Evolutionary conservation across 805 yeast genomes (phyloP).

Genomic region (Diddensiella transvaalensis): DNA sequence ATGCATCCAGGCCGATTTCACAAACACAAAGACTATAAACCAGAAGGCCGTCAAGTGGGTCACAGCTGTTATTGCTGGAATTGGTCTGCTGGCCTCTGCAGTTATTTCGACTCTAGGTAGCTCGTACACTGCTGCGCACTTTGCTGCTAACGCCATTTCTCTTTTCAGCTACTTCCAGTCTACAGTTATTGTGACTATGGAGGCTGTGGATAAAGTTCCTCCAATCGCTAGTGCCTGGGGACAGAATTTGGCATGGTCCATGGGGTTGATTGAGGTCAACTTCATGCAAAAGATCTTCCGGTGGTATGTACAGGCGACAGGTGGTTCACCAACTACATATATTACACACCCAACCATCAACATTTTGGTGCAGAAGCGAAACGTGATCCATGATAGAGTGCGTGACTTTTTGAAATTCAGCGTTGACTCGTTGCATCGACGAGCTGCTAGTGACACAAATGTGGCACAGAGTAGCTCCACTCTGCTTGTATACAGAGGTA

Average conservation of each 20-base stretch:
- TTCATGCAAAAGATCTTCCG: slow-evolving; percentile 85
- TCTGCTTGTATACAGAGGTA: slow-evolving; percentile 77
- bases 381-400: slow-evolving; percentile 21
- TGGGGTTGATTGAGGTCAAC: slow-evolving; percentile 74
- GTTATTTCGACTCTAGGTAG: slow-evolving; percentile 79
- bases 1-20: slow-evolving; percentile 70
- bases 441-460: neutral
- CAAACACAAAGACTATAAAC: slow-evolving; percentile 76
- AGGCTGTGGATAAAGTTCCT: slow-evolving; percentile 79
- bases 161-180: slow-evolving; percentile 85
- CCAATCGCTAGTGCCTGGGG: slow-evolving; percentile 93
- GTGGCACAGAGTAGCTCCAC: slow-evolving; percentile 24
- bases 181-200: slow-evolving; percentile 79
- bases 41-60: slow-evolving; percentile 89
- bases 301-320: slow-evolving; percentile 95
- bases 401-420: slow-evolving; percentile 18
- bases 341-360: slow-evolving; percentile 55
- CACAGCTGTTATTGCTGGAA: slow-evolving; percentile 84
- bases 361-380: slow-evolving; percentile 67
- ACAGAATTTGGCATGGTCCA: slow-evolving; percentile 90
- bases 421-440: neutral
- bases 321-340: slow-evolving; percentile 75
- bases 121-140: slow-evolving; percentile 83
- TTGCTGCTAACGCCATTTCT: slow-evolving; percentile 81
- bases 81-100: slow-evolving; percentile 82